Evolutionary conservation across 2,329 filamentous ascomycete genomes (phyloP).

Genomic region (Ploettnerulaceae sp.): DNA sequence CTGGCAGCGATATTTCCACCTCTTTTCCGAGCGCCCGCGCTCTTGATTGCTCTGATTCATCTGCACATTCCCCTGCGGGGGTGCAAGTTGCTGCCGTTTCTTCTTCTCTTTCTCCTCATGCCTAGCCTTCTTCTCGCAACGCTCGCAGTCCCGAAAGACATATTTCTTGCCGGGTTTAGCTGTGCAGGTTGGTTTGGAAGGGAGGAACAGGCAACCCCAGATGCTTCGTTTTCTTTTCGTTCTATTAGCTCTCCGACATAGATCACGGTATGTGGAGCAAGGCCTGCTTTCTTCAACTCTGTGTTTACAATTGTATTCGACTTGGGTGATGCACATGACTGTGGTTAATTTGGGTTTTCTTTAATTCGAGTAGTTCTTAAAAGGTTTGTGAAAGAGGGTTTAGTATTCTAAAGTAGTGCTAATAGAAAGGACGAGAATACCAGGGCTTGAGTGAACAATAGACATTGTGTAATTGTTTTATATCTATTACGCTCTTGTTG

Average conservation of each 20-base stretch:
- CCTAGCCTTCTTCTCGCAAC: neutral
- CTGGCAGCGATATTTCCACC: constrained; percentile 1
- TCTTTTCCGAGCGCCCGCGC: neutral
- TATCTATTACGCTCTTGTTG: neutral
- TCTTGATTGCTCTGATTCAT: neutral
- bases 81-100: neutral
- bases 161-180: neutral
- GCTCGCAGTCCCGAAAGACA: neutral
- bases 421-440: neutral
- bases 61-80: neutral
- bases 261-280: neutral
- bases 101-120: neutral
- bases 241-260: neutral
- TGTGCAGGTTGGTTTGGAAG: neutral
- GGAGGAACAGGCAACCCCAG: neutral
- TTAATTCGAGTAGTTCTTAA: neutral
- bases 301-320: constrained; percentile 4
- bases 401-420: neutral
- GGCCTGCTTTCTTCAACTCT: neutral
- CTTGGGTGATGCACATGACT: constrained; percentile 5
- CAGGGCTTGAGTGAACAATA: neutral
- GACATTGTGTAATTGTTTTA: neutral
- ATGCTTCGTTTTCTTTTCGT: neutral
- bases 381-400: neutral
- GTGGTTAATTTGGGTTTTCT: neutral